phyloP scores from a whole-genome alignment of 768 basidiomycete species.

The Tulasnella sp. region DNA sequence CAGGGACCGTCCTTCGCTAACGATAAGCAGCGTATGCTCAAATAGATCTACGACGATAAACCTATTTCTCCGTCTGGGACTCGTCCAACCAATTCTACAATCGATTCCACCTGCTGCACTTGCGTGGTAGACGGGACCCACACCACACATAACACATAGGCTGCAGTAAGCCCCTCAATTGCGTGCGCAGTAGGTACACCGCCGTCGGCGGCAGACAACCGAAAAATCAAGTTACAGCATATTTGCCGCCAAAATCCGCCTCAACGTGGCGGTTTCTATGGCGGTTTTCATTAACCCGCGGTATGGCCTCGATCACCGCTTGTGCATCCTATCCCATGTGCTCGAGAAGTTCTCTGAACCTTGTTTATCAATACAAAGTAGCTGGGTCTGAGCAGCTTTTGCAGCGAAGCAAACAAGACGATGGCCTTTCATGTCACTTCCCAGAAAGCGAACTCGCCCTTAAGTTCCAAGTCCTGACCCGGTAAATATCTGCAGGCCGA shows the following conservation, averaged over 20 bases:
- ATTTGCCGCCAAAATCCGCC: background rate
- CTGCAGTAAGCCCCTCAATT: background rate
- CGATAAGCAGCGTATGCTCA: background rate
- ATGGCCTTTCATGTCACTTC: too few species aligned
- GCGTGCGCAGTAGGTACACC: background rate
- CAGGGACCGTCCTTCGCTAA: background rate
- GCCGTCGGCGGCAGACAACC: background rate
- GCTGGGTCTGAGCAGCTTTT: too few species aligned
- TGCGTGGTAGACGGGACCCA: background rate
- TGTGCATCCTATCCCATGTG: background rate
- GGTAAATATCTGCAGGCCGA: too few species aligned
- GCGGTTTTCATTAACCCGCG: background rate
- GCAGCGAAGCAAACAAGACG: too few species aligned
- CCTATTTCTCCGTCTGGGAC: background rate
- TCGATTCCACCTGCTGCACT: background rate
- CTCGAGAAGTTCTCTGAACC: too few species aligned
- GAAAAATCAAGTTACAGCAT: background rate
- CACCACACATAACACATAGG: too few species aligned
- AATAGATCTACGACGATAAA: background rate
- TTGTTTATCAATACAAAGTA: too few species aligned
- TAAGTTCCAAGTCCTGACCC: too few species aligned
- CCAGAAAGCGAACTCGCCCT: too few species aligned
- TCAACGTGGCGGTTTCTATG: background rate
- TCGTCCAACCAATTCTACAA: background rate
- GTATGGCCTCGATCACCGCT: background rate